These are phyloP conservation scores for Rhodotorula babjevae DNA, from an alignment of 768 basidiomycete species.

Conservation along the genomic window DNA sequence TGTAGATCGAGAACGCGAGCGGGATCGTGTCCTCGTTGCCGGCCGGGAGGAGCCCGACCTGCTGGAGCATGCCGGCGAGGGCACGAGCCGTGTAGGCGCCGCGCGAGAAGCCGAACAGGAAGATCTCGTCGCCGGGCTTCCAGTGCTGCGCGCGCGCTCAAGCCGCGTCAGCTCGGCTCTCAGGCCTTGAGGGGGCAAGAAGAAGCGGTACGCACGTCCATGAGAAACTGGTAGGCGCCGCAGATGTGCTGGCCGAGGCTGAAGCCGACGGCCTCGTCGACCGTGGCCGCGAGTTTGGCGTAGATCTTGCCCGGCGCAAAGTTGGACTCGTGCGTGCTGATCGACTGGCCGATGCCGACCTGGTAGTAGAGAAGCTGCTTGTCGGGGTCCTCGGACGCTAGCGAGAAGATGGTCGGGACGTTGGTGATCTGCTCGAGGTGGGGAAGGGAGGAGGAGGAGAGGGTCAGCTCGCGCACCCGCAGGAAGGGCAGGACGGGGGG, in stretches of 20 bases:
- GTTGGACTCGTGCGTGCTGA: not conserved
- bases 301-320: not conserved
- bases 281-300: not conserved
- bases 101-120: conserved; percentile 69
- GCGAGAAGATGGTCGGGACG: conserved; percentile 63
- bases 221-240: conserved; percentile 24
- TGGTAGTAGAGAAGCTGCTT: conserved; percentile 68
- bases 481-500: not conserved
- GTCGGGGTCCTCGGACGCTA: conserved; percentile 61
- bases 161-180: too few species aligned
- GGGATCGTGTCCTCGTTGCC: conserved; percentile 67
- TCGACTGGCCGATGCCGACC: conserved; percentile 47
- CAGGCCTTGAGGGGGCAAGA: too few species aligned
- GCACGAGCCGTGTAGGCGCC: conserved; percentile 65
- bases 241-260: conserved; percentile 5
- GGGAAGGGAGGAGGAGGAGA: not conserved
- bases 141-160: conserved; percentile 39
- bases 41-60: conserved; percentile 64
- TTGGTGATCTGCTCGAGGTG: conserved; percentile 57
- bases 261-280: conserved; percentile 22
- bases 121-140: conserved; percentile 54
- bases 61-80: conserved; percentile 68
- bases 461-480: not conserved
- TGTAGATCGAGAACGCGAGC: conserved; percentile 70
- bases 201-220: not conserved